Evolutionary conservation across 495 filamentous ascomycete genomes (phyloP).

Genomic region (Lineolata rhizophorae): DNA sequence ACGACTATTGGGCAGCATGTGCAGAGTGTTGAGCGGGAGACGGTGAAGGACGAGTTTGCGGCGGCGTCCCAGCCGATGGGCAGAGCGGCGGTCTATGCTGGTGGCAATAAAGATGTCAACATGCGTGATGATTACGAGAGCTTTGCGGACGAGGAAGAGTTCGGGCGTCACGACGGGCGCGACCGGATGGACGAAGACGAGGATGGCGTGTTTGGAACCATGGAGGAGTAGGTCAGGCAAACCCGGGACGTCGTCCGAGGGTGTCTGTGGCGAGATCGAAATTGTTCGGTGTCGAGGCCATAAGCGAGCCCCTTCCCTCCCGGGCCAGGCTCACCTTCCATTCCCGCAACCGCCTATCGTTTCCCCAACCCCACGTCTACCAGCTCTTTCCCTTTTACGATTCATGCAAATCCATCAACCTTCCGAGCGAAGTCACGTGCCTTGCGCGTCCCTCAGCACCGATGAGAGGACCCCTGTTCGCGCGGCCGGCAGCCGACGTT

Average conservation of each 20-base stretch:
- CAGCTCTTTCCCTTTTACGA: no score
- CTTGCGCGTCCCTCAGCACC: no score
- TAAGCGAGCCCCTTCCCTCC: not conserved
- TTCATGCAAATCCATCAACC: no score
- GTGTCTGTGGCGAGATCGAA: no score
- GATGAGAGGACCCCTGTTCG: no score
- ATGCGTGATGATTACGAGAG: conserved; percentile 36
- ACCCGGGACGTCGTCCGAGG: no score
- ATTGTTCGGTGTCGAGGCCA: no score
- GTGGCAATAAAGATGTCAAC: conserved; percentile 31
- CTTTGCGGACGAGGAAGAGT: conserved; percentile 52
- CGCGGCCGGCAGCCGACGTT: no score
- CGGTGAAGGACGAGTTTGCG: not conserved
- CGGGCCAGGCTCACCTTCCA: not conserved
- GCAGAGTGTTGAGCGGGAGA: not conserved
- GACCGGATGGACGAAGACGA: conserved; percentile 71
- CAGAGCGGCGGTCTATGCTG: conserved; percentile 3
- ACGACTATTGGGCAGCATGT: conserved; percentile 15
- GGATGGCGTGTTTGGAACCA: conserved; percentile 82
- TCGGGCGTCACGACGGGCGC: conserved; percentile 32
- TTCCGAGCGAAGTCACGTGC: no score
- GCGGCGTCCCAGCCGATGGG: conserved; percentile 9
- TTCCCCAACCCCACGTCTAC: no score
- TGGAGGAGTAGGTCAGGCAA: conserved; percentile 84
- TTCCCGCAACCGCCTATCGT: no score